Percentiles rank a stretch among this genome's conserved stretches.
phyloP scores from a whole-genome alignment of 2,329 filamentous ascomycete genomes.

The Fonsecaea pugnacius region DNA sequence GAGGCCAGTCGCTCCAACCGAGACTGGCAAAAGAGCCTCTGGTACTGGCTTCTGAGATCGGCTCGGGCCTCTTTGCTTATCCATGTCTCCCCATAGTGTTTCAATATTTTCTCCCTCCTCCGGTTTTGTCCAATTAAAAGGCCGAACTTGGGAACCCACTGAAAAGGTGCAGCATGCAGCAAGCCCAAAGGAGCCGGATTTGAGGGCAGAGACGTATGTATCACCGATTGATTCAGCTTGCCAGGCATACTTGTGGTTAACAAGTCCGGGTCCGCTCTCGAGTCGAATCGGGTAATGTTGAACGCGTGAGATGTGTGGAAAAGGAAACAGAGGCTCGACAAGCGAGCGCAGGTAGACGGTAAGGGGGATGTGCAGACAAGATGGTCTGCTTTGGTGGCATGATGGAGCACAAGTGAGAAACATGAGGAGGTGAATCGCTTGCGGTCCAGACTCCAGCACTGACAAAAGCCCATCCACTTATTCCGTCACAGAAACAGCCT shows the following conservation, averaged over 20 bases:
- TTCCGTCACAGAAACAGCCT: slow-evolving; percentile 9
- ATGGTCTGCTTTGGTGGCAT: neutral
- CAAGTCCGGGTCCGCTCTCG: neutral
- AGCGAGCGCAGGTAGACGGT: neutral
- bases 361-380: neutral
- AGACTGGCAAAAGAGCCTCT: neutral
- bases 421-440: slow-evolving; percentile 3
- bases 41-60: neutral
- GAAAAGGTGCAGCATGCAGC: neutral
- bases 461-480: neutral
- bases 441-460: slow-evolving; percentile 5
- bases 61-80: neutral
- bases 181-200: neutral
- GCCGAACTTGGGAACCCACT: neutral
- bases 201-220: neutral
- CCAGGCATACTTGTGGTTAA: neutral
- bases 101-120: neutral
- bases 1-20: neutral
- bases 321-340: neutral
- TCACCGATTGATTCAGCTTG: neutral
- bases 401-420: neutral
- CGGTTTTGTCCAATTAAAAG: neutral
- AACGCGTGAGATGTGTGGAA: neutral
- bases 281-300: neutral
- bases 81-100: neutral